Evolutionary conservation across 305 asterid genomes (phyloP).

Genomic region (Solanum hybrid): DNA sequence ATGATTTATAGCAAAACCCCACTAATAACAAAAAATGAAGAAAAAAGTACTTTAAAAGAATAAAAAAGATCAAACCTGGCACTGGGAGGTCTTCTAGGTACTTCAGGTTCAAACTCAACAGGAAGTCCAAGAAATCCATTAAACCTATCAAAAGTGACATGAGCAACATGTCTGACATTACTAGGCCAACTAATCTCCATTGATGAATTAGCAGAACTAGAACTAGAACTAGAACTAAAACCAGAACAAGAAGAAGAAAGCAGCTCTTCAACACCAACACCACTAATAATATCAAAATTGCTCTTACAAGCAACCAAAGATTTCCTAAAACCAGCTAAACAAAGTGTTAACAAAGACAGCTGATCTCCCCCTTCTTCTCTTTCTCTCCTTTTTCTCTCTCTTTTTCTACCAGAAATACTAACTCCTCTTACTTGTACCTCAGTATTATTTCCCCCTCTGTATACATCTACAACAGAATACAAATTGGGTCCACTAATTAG

Average conservation of each 20-base stretch:
- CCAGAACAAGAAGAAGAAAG: constrained; percentile 13
- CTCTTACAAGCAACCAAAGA: constrained; percentile 31
- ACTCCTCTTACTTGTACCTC: constrained; percentile 13
- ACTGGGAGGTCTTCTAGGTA: constrained; percentile 89
- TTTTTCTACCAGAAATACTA: not conserved
- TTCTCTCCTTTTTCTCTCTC: constrained; percentile 19
- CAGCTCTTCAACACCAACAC: constrained; percentile 26
- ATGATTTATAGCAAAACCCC: not conserved
- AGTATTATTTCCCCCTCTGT: constrained; percentile 29
- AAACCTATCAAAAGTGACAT: constrained; percentile 86
- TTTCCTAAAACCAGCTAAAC: constrained; percentile 31
- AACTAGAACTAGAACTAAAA: not conserved
- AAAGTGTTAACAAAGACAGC: constrained; percentile 33
- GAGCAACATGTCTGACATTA: constrained; percentile 87
- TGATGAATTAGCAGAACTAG: not conserved
- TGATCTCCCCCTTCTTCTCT: constrained; percentile 21
- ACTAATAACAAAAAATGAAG: not conserved
- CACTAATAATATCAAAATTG: constrained; percentile 14
- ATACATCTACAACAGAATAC: constrained; percentile 30
- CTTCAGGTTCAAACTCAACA: constrained; percentile 85
- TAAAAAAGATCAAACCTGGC: constrained; percentile 49
- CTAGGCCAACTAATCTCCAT: constrained; percentile 88
- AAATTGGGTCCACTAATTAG: constrained; percentile 3
- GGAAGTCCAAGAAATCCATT: constrained; percentile 93
- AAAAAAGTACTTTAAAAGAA: not conserved